Evolutionary conservation across 2,329 filamentous ascomycete genomes (phyloP).

Genomic region (Helotiales sp.): DNA sequence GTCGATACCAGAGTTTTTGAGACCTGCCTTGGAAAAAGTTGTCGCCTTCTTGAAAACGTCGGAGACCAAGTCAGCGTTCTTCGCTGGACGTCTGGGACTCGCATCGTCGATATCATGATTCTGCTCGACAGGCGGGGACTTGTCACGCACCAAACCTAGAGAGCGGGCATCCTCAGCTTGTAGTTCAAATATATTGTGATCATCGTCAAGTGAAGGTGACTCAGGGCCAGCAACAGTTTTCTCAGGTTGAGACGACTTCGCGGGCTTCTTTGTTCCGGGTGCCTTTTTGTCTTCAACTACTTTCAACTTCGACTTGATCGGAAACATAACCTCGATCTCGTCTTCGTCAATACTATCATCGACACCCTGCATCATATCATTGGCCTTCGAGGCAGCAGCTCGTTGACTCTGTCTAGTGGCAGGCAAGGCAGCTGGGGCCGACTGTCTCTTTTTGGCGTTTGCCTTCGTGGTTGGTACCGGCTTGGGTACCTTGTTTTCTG

Average conservation of each 20-base stretch:
- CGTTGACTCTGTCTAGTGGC: slow-evolving; percentile 17
- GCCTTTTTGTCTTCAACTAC: background rate
- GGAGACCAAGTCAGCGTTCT: background rate
- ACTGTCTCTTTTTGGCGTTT: slow-evolving; percentile 16
- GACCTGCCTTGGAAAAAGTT: background rate
- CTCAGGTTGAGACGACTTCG: background rate
- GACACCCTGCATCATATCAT: slow-evolving; percentile 8
- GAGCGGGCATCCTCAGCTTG: slow-evolving; percentile 11
- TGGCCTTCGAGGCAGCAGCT: slow-evolving; percentile 20
- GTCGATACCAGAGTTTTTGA: slow-evolving; percentile 4
- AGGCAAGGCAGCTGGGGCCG: slow-evolving; percentile 15
- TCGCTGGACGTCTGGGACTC: slow-evolving; percentile 1
- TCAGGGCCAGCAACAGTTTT: background rate
- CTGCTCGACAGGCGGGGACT: background rate
- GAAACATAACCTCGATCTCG: background rate
- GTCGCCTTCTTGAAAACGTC: background rate
- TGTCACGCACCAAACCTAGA: background rate
- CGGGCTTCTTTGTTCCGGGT: background rate
- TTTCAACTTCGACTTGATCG: background rate
- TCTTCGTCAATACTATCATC: slow-evolving; percentile 9
- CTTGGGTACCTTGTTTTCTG: background rate
- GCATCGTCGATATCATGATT: slow-evolving; percentile 13
- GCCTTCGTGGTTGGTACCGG: background rate
- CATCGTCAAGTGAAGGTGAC: background rate
- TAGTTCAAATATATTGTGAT: background rate